Base-by-base conservation (phyloP, 2,329 filamentous ascomycete genomes). In the Cryphonectria nitschkei region DNA sequence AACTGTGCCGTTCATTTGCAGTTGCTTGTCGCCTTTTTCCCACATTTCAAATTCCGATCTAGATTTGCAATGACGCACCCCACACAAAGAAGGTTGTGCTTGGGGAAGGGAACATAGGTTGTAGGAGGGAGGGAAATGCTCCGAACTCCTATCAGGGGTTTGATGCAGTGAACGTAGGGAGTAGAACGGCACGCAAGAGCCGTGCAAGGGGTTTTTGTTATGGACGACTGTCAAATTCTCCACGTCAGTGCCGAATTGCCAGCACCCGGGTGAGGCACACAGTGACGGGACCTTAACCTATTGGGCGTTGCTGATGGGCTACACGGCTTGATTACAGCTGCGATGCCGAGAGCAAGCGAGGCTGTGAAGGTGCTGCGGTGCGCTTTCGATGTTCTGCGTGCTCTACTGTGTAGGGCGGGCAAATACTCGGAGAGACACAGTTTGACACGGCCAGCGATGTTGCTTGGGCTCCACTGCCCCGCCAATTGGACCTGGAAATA, bases 401-500 rank as follows among this genome's bases (percentile, higher is more conserved):
- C 62, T 50, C 41, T 26, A 32, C 46, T n/a, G 39, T 46, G 9
- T 13, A 50, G 41, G 39, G 26, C 63, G 43, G 63, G 29, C 63
- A 65, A 65, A 52, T 50, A 43, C 43, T 65, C 63, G 63, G 63
- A 37, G 41, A 7, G 43, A 52, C 58, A 39, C 58, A 39, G 19
- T 61, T 39, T 37, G 58, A 61, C 34, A 22, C 16, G 58, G 58
- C 29, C 11, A 34, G 46, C 65, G 63, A 58, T 50, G 58, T 46
- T 72, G 60, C 63, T 34, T 7, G 37, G 50, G 52, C 46, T 34
- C 71, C 69, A 71, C 69, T 19, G 65, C 61, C 70, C 70, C 63
- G 65, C 65, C 62, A 22, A 34, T 61, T 43, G 43, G 65, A 62
- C 68, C 69, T 69, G 5, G 68, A 73, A 73, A 73, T 73, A 73